Conservation (phyloP, 192 early-diverging fungal genomes). For the Pecoramyces ruminantium region DNA sequence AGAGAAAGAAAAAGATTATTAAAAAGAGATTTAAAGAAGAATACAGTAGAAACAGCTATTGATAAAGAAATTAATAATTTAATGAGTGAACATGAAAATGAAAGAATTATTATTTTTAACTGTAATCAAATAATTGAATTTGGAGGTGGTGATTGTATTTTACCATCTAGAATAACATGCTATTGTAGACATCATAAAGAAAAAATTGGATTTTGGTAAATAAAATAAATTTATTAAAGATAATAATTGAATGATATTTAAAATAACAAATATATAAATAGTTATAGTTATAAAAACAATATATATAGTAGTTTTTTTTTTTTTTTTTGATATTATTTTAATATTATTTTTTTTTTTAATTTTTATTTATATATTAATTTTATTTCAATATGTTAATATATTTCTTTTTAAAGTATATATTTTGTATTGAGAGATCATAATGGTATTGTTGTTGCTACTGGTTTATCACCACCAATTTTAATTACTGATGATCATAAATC, state of each 20-base stretch:
- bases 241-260: no score
- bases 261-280: no score
- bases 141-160: slow-evolving; percentile 64
- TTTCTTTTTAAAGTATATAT: no score
- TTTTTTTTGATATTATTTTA: no score
- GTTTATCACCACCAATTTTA: slow-evolving; percentile 79
- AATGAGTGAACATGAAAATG: slow-evolving; percentile 45
- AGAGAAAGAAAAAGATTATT: slow-evolving; percentile 16
- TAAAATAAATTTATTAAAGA: no score
- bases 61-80: slow-evolving; percentile 43
- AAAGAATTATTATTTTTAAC: slow-evolving; percentile 76
- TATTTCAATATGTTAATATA: no score
- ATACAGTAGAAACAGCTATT: slow-evolving; percentile 19
- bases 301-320: no score
- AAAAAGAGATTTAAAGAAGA: slow-evolving; percentile 7
- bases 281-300: no score
- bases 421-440: slow-evolving; percentile 55
- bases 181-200: slow-evolving; percentile 93
- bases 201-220: slow-evolving; percentile 85
- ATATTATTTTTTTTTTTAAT: no score
- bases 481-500: slow-evolving; percentile 98
- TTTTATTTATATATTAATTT: no score
- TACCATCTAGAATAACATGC: slow-evolving; percentile 88
- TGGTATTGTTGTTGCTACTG: slow-evolving; percentile 49
- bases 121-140: slow-evolving; percentile 74